Conservation (phyloP, 371 early-diverging fungal species). For the Mortierella sp. region DNA sequence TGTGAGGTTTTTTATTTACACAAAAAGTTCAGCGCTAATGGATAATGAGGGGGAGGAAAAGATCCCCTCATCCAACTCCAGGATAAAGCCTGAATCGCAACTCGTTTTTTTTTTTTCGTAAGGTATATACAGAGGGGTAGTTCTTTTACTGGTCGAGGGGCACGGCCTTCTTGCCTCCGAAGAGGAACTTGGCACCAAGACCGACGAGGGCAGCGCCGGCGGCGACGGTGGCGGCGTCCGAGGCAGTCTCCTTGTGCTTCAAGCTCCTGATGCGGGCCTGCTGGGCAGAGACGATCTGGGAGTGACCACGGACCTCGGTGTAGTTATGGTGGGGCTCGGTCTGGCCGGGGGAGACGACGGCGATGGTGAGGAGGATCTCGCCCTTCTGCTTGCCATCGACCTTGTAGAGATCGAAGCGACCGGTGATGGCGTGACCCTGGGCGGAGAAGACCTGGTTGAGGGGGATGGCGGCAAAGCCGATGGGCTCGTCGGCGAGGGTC, state of each 20-base stretch:
- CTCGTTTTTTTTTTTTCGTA: background rate
- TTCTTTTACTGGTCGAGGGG: background rate
- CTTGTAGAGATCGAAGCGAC: slow-evolving; percentile 60
- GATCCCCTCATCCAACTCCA: too few species aligned
- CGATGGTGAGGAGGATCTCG: slow-evolving; percentile 56
- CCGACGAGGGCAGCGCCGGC: slow-evolving; percentile 57
- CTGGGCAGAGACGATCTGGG: slow-evolving; percentile 60
- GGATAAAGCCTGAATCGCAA: too few species aligned
- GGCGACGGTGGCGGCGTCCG: slow-evolving; percentile 60
- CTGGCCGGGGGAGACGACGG: slow-evolving; percentile 19
- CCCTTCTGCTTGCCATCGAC: slow-evolving; percentile 63
- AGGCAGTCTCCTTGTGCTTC: slow-evolving; percentile 59
- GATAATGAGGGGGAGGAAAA: too few species aligned
- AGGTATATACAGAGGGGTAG: background rate
- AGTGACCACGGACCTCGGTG: slow-evolving; percentile 54
- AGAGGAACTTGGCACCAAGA: slow-evolving; percentile 13
- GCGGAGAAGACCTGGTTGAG: slow-evolving; percentile 63
- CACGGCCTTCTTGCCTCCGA: slow-evolving; percentile 13
- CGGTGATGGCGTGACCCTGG: slow-evolving; percentile 58
- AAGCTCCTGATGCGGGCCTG: slow-evolving; percentile 60
- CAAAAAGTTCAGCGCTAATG: too few species aligned
- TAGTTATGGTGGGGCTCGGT: background rate
- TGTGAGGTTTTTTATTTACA: too few species aligned
- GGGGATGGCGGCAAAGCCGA: slow-evolving; percentile 71
- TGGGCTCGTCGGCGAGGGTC: slow-evolving; percentile 58